Evolutionary conservation across 768 basidiomycete species (phyloP), one percentile per base, ranked within the genome.

Genomic region (Pholiota microspora): DNA sequence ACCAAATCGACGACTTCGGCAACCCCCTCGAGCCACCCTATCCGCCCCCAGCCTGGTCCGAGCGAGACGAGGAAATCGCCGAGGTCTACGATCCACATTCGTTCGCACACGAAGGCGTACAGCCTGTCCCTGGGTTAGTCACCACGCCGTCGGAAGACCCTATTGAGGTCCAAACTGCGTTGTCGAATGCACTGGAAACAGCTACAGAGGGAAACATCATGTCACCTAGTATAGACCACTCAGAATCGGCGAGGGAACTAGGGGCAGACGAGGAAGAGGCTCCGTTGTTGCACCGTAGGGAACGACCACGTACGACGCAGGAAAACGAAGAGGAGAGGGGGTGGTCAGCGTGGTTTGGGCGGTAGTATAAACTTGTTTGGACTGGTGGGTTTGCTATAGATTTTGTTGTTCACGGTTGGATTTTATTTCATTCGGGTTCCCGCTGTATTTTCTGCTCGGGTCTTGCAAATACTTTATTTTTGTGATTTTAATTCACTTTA

Each of bases 1-100:
- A 92, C 15, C 82, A 83, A 13, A 81, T 98, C 47, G 92, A 98
- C 65, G 95, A 98, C 70, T 98, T 97, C 63, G 95, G 95, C 1
- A 76, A 79, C 34, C 80, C 85, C 7, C 47, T 70, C 16, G 18
- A 24, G n/a, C 45, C 24, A 32, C 42, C 27, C 45, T 38, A 13
- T 38, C 38, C 24, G 42, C 56, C 29, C 21, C 24, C 23, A 1
- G n/a, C 40, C 6, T 42, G 40, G 40, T 42, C 40, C 18, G 2
- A 16, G 3, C 40, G 40, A 5, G 51, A 42, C 46, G 27, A 45
- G 36, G 32, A 53, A 40, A 24, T 55, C 53, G 52, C 32, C 51
- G 40, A 31, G 16, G 35, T 42, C 4, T 23, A 27, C 16, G 46
- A 57, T 24, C 24, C 51, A 2, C 45, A 46, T n/a, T n/a, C 38